A percentile compares a stretch with the other conserved stretches of the same genome.
Conservation (phyloP, 73 alveolate genomes). For the Tetrahymena elliotti region DNA sequence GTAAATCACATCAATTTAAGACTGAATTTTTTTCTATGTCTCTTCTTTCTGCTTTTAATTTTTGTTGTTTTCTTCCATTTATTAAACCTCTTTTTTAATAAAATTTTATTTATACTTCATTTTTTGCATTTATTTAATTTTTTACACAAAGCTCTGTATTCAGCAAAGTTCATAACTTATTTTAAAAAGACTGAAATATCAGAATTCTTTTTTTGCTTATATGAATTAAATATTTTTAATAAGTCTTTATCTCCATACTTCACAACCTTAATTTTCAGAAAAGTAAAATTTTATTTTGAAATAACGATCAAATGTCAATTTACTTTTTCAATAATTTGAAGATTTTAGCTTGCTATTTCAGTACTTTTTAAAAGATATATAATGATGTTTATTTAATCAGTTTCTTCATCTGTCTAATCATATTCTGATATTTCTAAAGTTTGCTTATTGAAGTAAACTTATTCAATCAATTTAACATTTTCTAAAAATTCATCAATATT, state of each 20-base stretch:
- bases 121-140: not conserved
- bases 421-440: not conserved
- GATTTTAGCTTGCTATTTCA: not conserved
- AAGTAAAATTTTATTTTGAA: not conserved
- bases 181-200: not conserved
- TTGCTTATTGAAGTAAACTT: not conserved
- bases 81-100: not conserved
- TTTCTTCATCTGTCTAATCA: not conserved
- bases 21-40: not conserved
- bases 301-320: not conserved
- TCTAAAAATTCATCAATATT: not conserved
- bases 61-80: not conserved
- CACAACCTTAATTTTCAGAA: not conserved
- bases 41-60: not conserved
- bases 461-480: not conserved
- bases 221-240: not conserved
- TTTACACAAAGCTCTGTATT: not conserved
- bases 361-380: not conserved
- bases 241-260: not conserved
- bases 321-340: not conserved
- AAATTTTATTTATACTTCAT: not conserved
- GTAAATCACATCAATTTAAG: not conserved
- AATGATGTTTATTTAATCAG: not conserved
- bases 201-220: not conserved
- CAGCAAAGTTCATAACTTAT: not conserved